phyloP scores from a whole-genome alignment of 768 basidiomycete genomes.

The Pulveroboletus ravenelii region DNA sequence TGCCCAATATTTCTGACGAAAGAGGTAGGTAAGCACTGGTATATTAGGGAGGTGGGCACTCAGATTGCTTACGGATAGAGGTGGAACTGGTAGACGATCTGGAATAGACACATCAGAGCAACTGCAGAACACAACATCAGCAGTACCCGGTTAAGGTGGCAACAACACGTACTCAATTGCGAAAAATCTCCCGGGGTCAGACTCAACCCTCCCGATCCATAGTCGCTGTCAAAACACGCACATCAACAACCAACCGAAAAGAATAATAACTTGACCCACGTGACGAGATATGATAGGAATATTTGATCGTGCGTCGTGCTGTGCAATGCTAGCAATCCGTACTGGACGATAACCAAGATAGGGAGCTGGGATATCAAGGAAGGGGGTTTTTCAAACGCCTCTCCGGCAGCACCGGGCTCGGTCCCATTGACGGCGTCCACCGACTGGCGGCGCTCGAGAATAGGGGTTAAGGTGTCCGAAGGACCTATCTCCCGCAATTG shows the following conservation, averaged over 20 bases:
- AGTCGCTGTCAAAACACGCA: constrained; percentile 47
- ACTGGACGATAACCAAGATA: constrained; percentile 81
- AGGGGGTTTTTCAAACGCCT: constrained; percentile 49
- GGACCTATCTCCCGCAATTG: constrained; percentile 49
- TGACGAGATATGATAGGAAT: constrained; percentile 85
- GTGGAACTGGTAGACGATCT: constrained; percentile 88
- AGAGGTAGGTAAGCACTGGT: background rate
- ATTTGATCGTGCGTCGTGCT: constrained; percentile 87
- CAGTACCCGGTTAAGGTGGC: background rate
- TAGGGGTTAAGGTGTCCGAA: constrained; percentile 41
- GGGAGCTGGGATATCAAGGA: constrained; percentile 75
- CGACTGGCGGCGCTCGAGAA: constrained; percentile 44
- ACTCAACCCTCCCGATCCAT: constrained; percentile 83
- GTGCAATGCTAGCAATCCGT: constrained; percentile 84
- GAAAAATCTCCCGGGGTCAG: constrained; percentile 91
- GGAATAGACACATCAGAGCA: constrained; percentile 90
- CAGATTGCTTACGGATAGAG: constrained; percentile 69
- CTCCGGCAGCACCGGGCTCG: constrained; percentile 34
- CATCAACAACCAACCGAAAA: background rate
- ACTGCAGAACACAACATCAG: constrained; percentile 41
- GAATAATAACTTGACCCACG: constrained; percentile 14
- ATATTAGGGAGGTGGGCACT: background rate
- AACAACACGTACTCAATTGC: constrained; percentile 62
- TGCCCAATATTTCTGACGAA: constrained; percentile 59
- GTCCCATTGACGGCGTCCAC: constrained; percentile 21